Evolutionary conservation across 768 basidiomycete genomes (phyloP), one percentile per base, ranked within the genome.

Genomic region (Tephrocybe rancida): DNA sequence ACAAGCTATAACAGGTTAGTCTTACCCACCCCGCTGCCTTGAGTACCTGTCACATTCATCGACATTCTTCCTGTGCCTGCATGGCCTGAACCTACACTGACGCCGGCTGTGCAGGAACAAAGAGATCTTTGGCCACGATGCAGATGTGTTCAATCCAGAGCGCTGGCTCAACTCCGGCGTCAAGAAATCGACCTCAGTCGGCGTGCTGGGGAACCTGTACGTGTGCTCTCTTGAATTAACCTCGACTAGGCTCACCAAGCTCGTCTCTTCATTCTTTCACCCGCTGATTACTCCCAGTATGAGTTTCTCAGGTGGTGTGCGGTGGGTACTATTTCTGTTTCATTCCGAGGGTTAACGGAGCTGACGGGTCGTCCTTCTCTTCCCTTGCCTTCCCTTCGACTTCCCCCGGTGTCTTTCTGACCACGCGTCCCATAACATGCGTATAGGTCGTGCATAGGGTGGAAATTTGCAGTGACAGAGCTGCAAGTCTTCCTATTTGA

Each of bases 401-500:
- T 7, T 22, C 39, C 13, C 13, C 39, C 19, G 8, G n/a, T 21
- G n/a, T 5, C 6, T 41, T 22, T 7, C n/a, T 22, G 39, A 7
- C 6, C 19, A 19, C 19, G 39, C 39, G 8, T 14, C 35, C 16
- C 9, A 37, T 37, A 9, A 5, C 27, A 41, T 21, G 35, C 34
- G 11, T 41, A 11, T 39, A 72, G 70, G 10, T 60, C 70, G 8
- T 73, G 71, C 57, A 70, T 73, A 25, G 74, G 72, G 21, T 74
- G 73, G 73, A 70, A 67, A 44, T 72, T 74, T 44, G 73, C 73
- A 3, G 60, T 84, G 0, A 61, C 76, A 35, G 83, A 87, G 62
- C 62, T 85, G 14, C 85, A 86, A 56, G 73, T 77, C 0, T 84
- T 87, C 65, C 61, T 86, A n/a, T 74, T 80, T 21, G 83, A 84